Base-by-base conservation (phyloP, 139 green algal species). In the Haematococcus lacustris region DNA sequence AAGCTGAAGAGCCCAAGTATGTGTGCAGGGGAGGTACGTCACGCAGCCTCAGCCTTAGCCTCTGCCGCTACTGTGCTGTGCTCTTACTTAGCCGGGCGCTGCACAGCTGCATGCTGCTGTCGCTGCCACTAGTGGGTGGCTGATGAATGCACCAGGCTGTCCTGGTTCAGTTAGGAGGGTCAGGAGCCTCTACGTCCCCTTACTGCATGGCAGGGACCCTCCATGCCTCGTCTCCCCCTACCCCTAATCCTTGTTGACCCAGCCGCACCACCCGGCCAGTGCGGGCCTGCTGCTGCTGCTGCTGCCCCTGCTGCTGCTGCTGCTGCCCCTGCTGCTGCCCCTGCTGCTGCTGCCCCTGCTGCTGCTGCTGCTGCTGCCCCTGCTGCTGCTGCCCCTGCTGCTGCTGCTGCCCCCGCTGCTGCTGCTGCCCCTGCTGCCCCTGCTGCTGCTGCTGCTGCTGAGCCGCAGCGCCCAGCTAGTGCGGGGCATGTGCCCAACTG, bases 1-100 rank as follows among this genome's bases (percentile, higher is more conserved):
- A 73, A 3, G 94, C 88, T 21, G 76, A 90, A 66, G 70, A 86
- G 61, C 88, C 89, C 21, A 94, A 94, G 79, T 98, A 84, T 76
- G 93, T 97, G 38, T 97, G 91, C 70, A 75, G 91, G 38, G 83
- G 65, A 40, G 73, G 3, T 43, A 38, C n/a, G 35, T 1, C 37
- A 64, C 4, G 57, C 26, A 33, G 32, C 21, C 57, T 30, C 21
- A 25, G 57, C 5, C 21, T 9, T 64, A 33, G 32, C 23, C 57
- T 30, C 21, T 57, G 47, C 13, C 13, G 47, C 13, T 28, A 57
- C 13, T 57, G 47, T 57, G 13, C 13, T 21, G 21, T 57, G 47
- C 47, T 28, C 13, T 21, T 57, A 21, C 21, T 13, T 21, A n/a
- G 47, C 47, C 21, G 47, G 47, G 47, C n/a, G n/a, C n/a, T n/a